These are phyloP conservation scores for Jatropha podagrica DNA, from an alignment of 441 rosid species.

Conservation along the genomic window DNA sequence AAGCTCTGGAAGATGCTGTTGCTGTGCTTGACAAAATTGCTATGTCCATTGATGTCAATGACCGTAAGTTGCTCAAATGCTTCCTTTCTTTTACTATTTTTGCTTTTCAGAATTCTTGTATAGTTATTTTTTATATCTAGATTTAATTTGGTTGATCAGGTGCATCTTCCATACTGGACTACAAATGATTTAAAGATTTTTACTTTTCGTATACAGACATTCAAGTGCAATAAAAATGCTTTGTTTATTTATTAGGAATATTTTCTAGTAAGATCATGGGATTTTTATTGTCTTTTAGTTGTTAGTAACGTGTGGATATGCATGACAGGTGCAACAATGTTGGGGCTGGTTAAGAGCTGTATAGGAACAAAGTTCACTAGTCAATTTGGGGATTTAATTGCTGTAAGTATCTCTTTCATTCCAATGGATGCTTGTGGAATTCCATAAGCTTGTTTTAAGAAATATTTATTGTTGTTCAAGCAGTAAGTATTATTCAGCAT, in stretches of 20 bases:
- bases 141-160: neutral
- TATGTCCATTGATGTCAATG: constrained; percentile 69
- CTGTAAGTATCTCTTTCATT: constrained; percentile 54
- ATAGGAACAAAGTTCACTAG: constrained; percentile 95
- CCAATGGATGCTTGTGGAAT: neutral
- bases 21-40: constrained; percentile 90
- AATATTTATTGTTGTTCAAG: neutral
- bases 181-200: neutral
- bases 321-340: constrained; percentile 65
- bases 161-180: neutral
- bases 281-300: neutral
- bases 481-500: too few species aligned
- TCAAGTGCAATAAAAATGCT: neutral
- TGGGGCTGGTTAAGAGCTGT: constrained; percentile 85
- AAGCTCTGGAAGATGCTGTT: constrained; percentile 91
- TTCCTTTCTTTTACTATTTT: neutral
- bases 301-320: neutral
- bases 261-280: neutral
- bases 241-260: neutral
- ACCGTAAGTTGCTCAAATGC: constrained; percentile 55
- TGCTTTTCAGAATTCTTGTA: neutral
- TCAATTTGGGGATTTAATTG: constrained; percentile 92
- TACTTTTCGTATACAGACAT: neutral
- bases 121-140: neutral
- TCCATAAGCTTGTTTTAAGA: neutral